Evolutionary conservation across 2,329 filamentous ascomycete genomes (phyloP), one percentile per base, ranked within the genome.

Genomic region (Blastomyces emzantsi): DNA sequence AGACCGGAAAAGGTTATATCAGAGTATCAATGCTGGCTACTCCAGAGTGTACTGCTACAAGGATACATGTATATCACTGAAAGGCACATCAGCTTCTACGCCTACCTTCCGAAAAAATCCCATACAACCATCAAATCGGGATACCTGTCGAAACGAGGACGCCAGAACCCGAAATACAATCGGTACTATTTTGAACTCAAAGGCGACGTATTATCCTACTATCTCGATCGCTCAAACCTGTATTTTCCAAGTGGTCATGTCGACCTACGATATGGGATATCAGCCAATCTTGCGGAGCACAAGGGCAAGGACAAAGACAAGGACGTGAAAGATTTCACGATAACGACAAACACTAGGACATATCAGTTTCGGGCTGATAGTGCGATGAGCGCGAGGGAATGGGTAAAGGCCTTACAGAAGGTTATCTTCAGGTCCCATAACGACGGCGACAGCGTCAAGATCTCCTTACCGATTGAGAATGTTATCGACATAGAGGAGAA

Each of bases 351-450:
- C 72, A 85, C 92, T 66, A 84, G 91, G 62, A 92, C 86, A 1
- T 96, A 94, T 76, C 84, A 91, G 70, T 95, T 97, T 79, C 87
- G 86, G 71, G 94, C 93, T 47, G 94, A 99, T 73, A 97, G 90
- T 72, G 82, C 85, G 1, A 83, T 87, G 3, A 96, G 90, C 72
- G 94, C 94, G 13, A 94, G 91, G 74, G 94, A 97, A 79, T 99
- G 94, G 94, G 92, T 97, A 56, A 94, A 94, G 76, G 87, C 90
- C 62, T 80, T 99, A 33, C 93, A 97, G 72, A 90, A 94, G 65
- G 92, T 96, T 69, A 97, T 97, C 64, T 97, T 97, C 73, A 85
- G 92, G 60, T 93, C 92, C 13, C 92, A 95, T 76, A 97, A 97
- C 71, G 93, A 97, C 67, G 93, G 94, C 11, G 92, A 97, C 73